Evolutionary conservation across 2,329 filamentous ascomycete genomes (phyloP), one percentile per base, ranked within the genome.

Genomic region (Cordyceps militaris): DNA sequence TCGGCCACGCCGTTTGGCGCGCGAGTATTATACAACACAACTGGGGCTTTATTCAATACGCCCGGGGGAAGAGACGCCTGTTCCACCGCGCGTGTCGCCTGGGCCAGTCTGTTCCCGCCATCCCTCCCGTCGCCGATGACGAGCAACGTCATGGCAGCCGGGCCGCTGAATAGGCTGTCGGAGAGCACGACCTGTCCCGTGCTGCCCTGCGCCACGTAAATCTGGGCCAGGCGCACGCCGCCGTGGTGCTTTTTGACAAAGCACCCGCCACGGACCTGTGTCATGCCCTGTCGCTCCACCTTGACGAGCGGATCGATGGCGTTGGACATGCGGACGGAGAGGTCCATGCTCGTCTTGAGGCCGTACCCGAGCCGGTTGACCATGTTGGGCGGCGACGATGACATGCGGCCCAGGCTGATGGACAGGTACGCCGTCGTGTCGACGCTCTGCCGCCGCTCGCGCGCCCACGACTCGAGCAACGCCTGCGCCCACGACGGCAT

Each of bases 391-490:
- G 53, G 47, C 13, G 34, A 16, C 9, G 28, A 51, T 6, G 23
- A 42, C 24, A 59, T 30, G 11, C 30, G 21, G 11, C 46, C 53
- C 26, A 49, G 56, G 13, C 19, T 36, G 14, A 53, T 49, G 28
- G 54, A 48, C 21, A 48, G 21, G 3, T 21, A 26, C 16, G 44
- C 52, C 11, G 61, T 61, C 19, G 44, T 55, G 32, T 64, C 63
- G 10, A 65, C 59, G 40, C 63, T 62, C n/a, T 62, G 58, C 26
- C 63, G 61, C 16, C 63, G 55, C 55, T 65, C 63, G 19, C 44
- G n/a, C 32, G 57, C 60, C 62, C 61, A 64, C 8, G 59, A 55
- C 11, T 43, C 24, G 2, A 63, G 34, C 6, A 61, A 23, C 11
- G 19, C 47, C 26, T 57, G 46, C 28, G 38, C 26, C 28, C 50